Conservation (phyloP, 2,329 filamentous ascomycete genomes). For the Colletotrichum eremochloae region DNA sequence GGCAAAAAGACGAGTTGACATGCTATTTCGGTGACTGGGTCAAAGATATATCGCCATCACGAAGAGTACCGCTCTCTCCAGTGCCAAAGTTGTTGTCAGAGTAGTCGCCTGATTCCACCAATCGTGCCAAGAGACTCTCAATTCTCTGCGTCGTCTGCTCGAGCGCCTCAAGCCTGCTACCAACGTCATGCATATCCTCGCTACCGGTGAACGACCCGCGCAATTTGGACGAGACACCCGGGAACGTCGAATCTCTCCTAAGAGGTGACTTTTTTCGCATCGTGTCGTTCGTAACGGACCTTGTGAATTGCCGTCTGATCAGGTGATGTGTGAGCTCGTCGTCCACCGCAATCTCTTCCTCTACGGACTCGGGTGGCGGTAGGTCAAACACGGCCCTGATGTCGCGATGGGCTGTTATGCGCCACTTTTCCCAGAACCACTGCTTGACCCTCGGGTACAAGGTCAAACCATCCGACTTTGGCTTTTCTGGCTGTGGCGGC, state of each 20-base stretch:
- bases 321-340: constrained; percentile 71
- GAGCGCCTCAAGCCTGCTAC: constrained; percentile 60
- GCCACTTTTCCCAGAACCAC: constrained; percentile 76
- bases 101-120: constrained; percentile 49
- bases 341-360: constrained; percentile 69
- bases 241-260: constrained; percentile 70
- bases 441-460: constrained; percentile 49
- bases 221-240: constrained; percentile 64
- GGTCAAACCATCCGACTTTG: constrained; percentile 43
- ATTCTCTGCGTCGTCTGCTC: constrained; percentile 64
- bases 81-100: constrained; percentile 46
- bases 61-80: constrained; percentile 48
- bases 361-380: constrained; percentile 73
- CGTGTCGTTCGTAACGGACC: constrained; percentile 58
- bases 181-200: constrained; percentile 60
- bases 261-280: constrained; percentile 51
- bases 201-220: constrained; percentile 62
- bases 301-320: constrained; percentile 68
- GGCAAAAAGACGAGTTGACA: too few species aligned
- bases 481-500: constrained; percentile 37
- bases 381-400: constrained; percentile 80
- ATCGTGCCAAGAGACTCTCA: constrained; percentile 59
- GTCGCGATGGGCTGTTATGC: constrained; percentile 79
- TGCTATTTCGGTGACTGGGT: constrained; percentile 49
- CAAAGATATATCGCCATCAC: constrained; percentile 47